Percentiles rank a stretch among this genome's conserved stretches.
Conservation (phyloP, 441 rosid genomes). For the Gossypium laxum region DNA sequence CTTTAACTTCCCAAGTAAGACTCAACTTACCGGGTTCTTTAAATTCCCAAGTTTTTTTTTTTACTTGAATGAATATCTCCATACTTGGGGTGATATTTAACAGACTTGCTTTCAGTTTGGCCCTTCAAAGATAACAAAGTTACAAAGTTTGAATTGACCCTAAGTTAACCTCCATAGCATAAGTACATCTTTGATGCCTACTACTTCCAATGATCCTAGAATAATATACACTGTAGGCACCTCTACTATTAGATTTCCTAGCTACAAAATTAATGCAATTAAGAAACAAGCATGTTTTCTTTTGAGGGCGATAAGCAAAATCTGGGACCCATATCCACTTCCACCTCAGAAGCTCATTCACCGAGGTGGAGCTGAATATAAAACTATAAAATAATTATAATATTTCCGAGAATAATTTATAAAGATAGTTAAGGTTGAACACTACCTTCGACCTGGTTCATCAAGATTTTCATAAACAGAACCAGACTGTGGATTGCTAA, state of each 20-base stretch:
- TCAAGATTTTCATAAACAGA: slow-evolving; percentile 78
- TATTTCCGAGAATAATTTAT: background rate
- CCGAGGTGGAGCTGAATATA: background rate
- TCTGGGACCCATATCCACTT: slow-evolving; percentile 2
- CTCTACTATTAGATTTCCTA: background rate
- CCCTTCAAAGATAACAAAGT: background rate
- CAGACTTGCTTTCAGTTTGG: background rate
- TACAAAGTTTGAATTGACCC: background rate
- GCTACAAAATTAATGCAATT: background rate
- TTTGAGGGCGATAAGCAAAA: background rate
- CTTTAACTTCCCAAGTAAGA: background rate
- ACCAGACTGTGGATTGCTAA: slow-evolving; percentile 50
- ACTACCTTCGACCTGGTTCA: slow-evolving; percentile 79
- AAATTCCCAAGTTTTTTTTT: background rate
- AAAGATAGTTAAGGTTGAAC: background rate
- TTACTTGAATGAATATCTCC: background rate
- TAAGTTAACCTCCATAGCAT: background rate
- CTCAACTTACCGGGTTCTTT: background rate
- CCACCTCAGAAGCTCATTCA: slow-evolving; percentile 3
- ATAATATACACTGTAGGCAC: background rate
- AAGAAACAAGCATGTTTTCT: background rate
- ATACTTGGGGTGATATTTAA: background rate
- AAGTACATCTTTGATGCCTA: background rate
- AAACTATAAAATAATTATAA: background rate
- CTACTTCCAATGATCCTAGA: background rate